Evolutionary conservation across 768 basidiomycete species (phyloP), one percentile per base, ranked within the genome.

Genomic region (Trametes maxima): DNA sequence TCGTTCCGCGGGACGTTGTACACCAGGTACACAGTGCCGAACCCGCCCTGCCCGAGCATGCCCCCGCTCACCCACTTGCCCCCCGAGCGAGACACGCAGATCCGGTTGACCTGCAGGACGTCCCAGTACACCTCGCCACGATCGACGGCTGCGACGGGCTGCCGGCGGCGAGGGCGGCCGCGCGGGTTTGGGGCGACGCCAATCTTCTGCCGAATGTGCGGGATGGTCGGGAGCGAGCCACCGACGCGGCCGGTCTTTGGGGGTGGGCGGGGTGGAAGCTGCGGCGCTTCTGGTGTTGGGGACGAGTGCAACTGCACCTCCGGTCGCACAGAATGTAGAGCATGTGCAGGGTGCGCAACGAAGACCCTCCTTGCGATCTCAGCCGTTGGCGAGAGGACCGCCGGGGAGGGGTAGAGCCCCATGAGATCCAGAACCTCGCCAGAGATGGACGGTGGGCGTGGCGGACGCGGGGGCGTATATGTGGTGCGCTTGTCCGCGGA

Each of bases 1-100:
- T 40, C 35, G 5, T 44, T 22, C 0, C 47, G 45, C 0, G 54
- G 17, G n/a, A 54, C 54, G 51, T 67, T 45, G 17, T 57, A 55
- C 16, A 66, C 55, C 16, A 66, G 63, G 59, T 61, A 68, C 21
- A 71, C 70, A 5, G 45, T 58, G 2, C 66, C 66, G 33, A 59
- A 69, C 17, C 61, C 54, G 28, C 69, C 69, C 19, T 65, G 46
- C 11, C 68, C 68, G 0, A 67, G 46, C 17, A 60, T 19, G 2
- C 57, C 67, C 3, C 48, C 62, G 28, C 28, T 51, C 25, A 58
- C 3, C 59, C 64, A 65, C 17, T 39, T 44, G 16, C 25, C 40
- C 39, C 12, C 5, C 1, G 46, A n/a, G 2, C 22, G 39, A 10
- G 57, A 57, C 4, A 58, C 28, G 17, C 45, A 57, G 12, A 48